Conservation (phyloP, 2,329 filamentous ascomycete genomes). For the Diaporthe sp. region DNA sequence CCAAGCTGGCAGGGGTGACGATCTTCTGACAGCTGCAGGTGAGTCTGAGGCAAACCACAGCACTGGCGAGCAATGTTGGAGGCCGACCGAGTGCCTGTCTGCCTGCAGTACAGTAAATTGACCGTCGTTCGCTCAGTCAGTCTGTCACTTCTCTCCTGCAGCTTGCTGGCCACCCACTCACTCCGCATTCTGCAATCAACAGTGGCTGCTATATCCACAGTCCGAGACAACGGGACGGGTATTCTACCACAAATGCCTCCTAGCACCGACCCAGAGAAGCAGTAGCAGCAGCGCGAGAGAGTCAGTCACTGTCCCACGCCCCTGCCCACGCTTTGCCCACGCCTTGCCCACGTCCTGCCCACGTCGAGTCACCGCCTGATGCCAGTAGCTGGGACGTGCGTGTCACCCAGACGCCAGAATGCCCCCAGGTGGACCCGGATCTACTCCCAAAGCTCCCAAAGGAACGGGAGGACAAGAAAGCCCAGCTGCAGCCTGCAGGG, state of each 20-base stretch:
- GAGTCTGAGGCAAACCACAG: slow-evolving; percentile 29
- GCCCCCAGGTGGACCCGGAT: slow-evolving; percentile 6
- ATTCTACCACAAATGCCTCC: neutral
- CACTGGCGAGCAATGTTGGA: neutral
- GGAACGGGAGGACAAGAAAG: neutral
- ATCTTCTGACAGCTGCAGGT: slow-evolving; percentile 39
- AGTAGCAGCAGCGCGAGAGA: neutral
- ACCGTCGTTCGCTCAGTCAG: neutral
- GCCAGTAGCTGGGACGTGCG: slow-evolving; percentile 23
- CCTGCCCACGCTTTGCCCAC: neutral
- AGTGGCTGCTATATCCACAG: neutral
- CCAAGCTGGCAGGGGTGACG: slow-evolving; percentile 24
- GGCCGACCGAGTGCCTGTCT: neutral
- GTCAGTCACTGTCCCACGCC: slow-evolving; percentile 19
- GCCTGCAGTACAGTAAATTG: neutral
- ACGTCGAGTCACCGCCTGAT: slow-evolving; percentile 17
- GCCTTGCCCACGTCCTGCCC: neutral
- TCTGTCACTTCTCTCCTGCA: slow-evolving; percentile 20
- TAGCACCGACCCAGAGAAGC: neutral
- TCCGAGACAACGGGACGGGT: slow-evolving; percentile 7
- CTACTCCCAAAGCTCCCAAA: neutral
- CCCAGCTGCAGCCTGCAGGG: slow-evolving; percentile 24
- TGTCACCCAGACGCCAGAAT: slow-evolving; percentile 9
- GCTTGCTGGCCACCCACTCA: slow-evolving; percentile 5
- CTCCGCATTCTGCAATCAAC: slow-evolving; percentile 20